These are phyloP conservation scores for Hyphopichia homilentoma DNA, from an alignment of 805 yeast species.

Conservation along the genomic window DNA sequence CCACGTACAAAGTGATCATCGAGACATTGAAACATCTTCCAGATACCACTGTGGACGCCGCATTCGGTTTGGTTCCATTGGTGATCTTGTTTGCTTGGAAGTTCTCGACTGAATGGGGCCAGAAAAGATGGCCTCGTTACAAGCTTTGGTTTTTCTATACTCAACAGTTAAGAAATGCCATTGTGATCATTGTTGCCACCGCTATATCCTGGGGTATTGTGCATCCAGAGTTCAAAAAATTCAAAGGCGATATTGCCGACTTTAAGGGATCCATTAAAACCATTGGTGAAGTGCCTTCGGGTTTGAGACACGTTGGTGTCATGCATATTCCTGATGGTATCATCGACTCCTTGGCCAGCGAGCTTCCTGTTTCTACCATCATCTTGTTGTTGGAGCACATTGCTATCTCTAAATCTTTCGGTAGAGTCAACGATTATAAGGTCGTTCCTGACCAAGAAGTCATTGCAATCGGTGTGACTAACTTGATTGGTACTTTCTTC, in stretches of 20 bases:
- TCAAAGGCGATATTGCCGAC: constrained; percentile 25
- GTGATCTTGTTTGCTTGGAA: constrained; percentile 72
- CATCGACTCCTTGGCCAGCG: constrained; percentile 59
- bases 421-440: constrained; percentile 86
- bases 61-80: constrained; percentile 78
- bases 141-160: constrained; percentile 61
- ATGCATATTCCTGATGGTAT: constrained; percentile 62
- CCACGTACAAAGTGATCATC: constrained; percentile 69
- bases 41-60: constrained; percentile 73
- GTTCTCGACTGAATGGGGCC: constrained; percentile 54
- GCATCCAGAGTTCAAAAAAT: constrained; percentile 38
- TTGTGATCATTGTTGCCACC: constrained; percentile 78
- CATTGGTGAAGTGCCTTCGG: constrained; percentile 78
- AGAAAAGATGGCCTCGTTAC: constrained; percentile 59
- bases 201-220: constrained; percentile 77
- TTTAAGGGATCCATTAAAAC: constrained; percentile 51
- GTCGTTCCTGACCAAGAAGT: constrained; percentile 91
- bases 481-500: constrained; percentile 87
- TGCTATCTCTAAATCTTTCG: constrained; percentile 90
- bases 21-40: constrained; percentile 69
- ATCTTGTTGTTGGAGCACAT: constrained; percentile 86
- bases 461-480: constrained; percentile 89
- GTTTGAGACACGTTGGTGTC: constrained; percentile 72
- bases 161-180: constrained; percentile 75
- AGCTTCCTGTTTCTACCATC: constrained; percentile 82